A percentile compares a stretch with the other conserved stretches of the same genome.
These are phyloP conservation scores for Lathyrus tuberosus DNA, from an alignment of 306 rosid species.

Conservation along the genomic window DNA sequence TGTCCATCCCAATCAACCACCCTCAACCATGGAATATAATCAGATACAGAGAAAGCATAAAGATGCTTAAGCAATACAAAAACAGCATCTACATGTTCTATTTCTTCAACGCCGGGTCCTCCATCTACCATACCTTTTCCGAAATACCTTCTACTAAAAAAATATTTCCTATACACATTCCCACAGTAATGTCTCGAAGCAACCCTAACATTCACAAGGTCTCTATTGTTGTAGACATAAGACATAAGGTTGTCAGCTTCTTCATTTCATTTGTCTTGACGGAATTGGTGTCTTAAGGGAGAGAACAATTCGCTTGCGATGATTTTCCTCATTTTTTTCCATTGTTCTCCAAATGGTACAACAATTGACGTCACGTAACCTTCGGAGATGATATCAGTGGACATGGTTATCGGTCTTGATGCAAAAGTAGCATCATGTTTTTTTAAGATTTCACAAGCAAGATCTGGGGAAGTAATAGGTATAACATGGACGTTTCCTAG, in stretches of 20 bases:
- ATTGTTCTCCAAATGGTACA: neutral
- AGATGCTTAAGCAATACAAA: neutral
- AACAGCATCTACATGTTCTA: neutral
- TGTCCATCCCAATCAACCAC: neutral
- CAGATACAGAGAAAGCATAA: neutral
- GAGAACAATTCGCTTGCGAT: neutral
- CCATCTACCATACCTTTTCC: neutral
- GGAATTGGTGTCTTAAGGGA: neutral
- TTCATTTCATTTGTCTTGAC: neutral
- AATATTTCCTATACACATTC: neutral
- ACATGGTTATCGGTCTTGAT: neutral
- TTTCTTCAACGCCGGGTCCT: neutral
- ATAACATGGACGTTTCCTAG: neutral
- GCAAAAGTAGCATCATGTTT: neutral
- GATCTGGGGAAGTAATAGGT: neutral
- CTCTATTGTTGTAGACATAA: neutral
- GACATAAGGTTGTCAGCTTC: neutral
- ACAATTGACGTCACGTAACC: neutral
- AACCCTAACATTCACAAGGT: neutral
- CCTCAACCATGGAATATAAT: neutral
- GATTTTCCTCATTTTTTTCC: constrained; percentile 7
- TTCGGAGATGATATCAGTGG: neutral
- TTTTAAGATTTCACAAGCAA: neutral
- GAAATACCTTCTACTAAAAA: neutral
- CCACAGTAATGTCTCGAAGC: neutral